Percentiles rank a stretch among this genome's conserved stretches.
Conservation (phyloP, 495 filamentous ascomycete genomes). For the Haplographium delicatum region DNA sequence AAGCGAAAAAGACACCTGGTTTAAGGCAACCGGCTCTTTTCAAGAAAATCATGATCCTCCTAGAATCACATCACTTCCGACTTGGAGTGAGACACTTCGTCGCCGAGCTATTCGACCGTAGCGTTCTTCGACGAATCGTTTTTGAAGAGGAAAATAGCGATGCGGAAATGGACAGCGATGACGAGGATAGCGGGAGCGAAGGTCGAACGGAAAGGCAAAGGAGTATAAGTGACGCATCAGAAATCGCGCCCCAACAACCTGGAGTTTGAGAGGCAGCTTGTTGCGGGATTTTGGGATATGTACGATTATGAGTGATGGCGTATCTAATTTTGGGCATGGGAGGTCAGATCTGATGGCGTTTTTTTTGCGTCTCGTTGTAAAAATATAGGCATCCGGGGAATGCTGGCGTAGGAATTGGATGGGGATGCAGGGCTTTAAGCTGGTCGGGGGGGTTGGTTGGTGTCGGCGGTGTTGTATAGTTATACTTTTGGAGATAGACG, state of each 20-base stretch:
- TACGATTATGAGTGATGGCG: conserved; percentile 18
- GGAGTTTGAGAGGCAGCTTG: conserved; percentile 2
- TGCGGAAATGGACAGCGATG: conserved; percentile 21
- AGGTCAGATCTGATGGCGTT: conserved; percentile 3
- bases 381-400: background rate
- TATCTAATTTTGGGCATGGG: conserved; percentile 1
- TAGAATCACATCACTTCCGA: conserved; percentile 90
- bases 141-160: conserved; percentile 43
- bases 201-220: conserved; percentile 42
- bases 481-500: too few species aligned
- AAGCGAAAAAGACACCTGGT: conserved; percentile 47
- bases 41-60: conserved; percentile 70
- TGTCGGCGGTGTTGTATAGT: too few species aligned
- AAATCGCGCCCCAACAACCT: background rate
- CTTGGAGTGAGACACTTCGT: conserved; percentile 80
- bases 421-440: too few species aligned
- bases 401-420: background rate
- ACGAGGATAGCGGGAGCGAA: conserved; percentile 22
- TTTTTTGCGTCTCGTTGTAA: conserved; percentile 1
- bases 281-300: conserved; percentile 6
- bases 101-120: conserved; percentile 89
- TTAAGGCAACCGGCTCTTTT: conserved; percentile 77
- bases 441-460: too few species aligned
- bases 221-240: conserved; percentile 36
- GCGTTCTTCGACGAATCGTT: conserved; percentile 76